phyloP scores from a whole-genome alignment of 1,284 basidiomycete genomes.

The Sporisorium iseilematis-ciliati region DNA sequence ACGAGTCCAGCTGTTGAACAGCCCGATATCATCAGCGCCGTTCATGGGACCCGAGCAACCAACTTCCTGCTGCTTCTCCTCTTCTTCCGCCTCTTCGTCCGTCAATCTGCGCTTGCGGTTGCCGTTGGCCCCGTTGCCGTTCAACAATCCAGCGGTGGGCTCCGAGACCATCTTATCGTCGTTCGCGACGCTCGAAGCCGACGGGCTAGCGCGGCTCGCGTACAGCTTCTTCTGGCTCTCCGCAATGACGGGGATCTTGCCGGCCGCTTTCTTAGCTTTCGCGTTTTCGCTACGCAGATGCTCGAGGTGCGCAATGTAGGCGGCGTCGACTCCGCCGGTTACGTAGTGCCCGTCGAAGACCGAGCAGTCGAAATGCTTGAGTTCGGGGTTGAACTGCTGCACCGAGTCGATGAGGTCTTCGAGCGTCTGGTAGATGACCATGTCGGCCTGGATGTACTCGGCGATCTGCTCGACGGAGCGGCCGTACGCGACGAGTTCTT shows the following conservation, averaged over 20 bases:
- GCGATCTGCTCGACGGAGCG: conserved; percentile 84
- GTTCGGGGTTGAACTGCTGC: conserved; percentile 83
- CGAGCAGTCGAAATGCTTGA: conserved; percentile 91
- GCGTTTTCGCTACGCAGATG: conserved; percentile 84
- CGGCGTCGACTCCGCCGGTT: conserved; percentile 92
- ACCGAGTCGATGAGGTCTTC: conserved; percentile 90
- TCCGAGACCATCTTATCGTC: conserved; percentile 50
- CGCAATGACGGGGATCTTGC: conserved; percentile 37
- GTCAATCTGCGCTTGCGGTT: conserved; percentile 38
- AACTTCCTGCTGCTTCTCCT: conserved; percentile 47
- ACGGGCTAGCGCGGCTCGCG: conserved; percentile 38
- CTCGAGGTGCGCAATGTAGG: conserved; percentile 84
- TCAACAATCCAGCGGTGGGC: conserved; percentile 12
- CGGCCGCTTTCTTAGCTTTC: conserved; percentile 72
- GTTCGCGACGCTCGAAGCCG: conserved; percentile 45
- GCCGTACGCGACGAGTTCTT: conserved; percentile 90
- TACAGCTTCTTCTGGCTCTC: conserved; percentile 52
- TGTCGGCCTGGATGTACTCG: conserved; percentile 88
- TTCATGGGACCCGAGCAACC: conserved; percentile 68
- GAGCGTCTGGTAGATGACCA: conserved; percentile 97
- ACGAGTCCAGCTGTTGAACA: conserved; percentile 61
- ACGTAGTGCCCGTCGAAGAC: conserved; percentile 98
- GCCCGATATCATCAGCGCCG: conserved; percentile 65
- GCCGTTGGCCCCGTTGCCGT: conserved; percentile 21
- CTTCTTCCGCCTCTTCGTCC: conserved; percentile 35